phyloP scores from a whole-genome alignment of 805 yeast genomes.

The Kodamaea neixiangensis region DNA sequence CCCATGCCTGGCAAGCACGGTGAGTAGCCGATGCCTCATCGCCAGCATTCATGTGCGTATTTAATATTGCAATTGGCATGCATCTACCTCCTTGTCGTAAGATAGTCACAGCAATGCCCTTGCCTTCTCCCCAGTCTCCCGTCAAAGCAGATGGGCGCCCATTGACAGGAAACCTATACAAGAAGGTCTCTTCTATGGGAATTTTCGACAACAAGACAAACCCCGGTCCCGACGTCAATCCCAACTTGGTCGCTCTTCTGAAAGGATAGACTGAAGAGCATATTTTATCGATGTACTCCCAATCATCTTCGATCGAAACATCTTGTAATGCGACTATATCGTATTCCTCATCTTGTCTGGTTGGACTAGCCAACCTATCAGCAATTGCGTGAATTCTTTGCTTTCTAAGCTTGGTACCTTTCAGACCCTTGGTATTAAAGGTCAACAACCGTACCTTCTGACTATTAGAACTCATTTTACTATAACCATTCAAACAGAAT shows the following conservation, averaged over 20 bases:
- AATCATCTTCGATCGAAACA: slow-evolving; percentile 86
- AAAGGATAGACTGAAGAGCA: slow-evolving; percentile 58
- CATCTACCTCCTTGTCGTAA: slow-evolving; percentile 49
- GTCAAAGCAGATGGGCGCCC: slow-evolving; percentile 93
- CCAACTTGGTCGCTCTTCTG: slow-evolving; percentile 72
- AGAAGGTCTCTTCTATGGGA: slow-evolving; percentile 77
- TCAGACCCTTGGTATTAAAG: slow-evolving; percentile 87
- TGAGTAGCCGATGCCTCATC: slow-evolving; percentile 91
- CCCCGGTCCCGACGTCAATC: slow-evolving; percentile 92
- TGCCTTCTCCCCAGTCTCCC: slow-evolving; percentile 98
- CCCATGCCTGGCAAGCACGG: slow-evolving; percentile 96
- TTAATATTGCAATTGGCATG: slow-evolving; percentile 72
- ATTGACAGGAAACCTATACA: slow-evolving; percentile 86
- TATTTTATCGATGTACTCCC: slow-evolving; percentile 57
- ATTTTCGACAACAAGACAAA: slow-evolving; percentile 78
- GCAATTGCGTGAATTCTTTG: slow-evolving; percentile 76
- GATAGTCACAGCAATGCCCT: slow-evolving; percentile 75
- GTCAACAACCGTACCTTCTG: slow-evolving; percentile 54
- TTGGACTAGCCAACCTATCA: slow-evolving; percentile 49
- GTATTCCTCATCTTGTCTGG: slow-evolving; percentile 43
- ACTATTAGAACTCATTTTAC: background rate
- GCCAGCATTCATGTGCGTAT: slow-evolving; percentile 98
- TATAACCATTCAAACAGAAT: background rate
- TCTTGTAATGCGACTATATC: slow-evolving; percentile 95
- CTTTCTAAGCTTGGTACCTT: slow-evolving; percentile 66